Conservation (phyloP, 108 stramenopile species). For the Discostella pseudostelligera region DNA sequence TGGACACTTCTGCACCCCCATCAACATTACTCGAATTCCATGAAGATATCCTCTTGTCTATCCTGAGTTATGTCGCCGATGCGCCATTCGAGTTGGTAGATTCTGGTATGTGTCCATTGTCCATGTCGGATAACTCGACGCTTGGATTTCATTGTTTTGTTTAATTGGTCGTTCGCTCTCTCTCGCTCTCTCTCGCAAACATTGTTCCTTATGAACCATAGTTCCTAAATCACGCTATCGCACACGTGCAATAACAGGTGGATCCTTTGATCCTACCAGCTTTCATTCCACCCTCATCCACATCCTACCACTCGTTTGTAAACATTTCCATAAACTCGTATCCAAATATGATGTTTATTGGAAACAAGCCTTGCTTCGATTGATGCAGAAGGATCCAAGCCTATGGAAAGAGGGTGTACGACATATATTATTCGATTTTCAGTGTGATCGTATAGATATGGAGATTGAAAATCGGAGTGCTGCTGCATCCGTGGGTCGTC, state of each 20-base stretch:
- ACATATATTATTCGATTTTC: conserved; percentile 37
- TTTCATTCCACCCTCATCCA: conserved; percentile 49
- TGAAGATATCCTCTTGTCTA: conserved; percentile 54
- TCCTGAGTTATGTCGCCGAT: conserved; percentile 64
- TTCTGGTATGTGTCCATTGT: no score
- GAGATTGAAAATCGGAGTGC: conserved; percentile 16
- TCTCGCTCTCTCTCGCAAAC: no score
- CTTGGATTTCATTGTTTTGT: no score
- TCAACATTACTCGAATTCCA: conserved; percentile 28
- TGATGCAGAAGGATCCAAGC: conserved; percentile 22
- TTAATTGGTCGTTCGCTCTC: no score
- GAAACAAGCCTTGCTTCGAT: conserved; percentile 47
- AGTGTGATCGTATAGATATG: conserved; percentile 23
- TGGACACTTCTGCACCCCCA: background rate
- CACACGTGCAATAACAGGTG: conserved; percentile 7
- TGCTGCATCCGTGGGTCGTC: conserved; percentile 16
- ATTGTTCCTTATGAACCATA: background rate
- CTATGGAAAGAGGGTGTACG: conserved; percentile 55
- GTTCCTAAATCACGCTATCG: conserved; percentile 7
- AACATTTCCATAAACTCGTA: conserved; percentile 50
- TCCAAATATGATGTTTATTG: conserved; percentile 49
- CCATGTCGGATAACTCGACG: no score
- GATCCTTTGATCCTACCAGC: background rate
- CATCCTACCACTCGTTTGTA: conserved; percentile 60
- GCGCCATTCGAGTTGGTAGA: conserved; percentile 48